Evolutionary conservation across 805 yeast genomes (phyloP), one percentile per base, ranked within the genome.

Genomic region (Candida quercuum): DNA sequence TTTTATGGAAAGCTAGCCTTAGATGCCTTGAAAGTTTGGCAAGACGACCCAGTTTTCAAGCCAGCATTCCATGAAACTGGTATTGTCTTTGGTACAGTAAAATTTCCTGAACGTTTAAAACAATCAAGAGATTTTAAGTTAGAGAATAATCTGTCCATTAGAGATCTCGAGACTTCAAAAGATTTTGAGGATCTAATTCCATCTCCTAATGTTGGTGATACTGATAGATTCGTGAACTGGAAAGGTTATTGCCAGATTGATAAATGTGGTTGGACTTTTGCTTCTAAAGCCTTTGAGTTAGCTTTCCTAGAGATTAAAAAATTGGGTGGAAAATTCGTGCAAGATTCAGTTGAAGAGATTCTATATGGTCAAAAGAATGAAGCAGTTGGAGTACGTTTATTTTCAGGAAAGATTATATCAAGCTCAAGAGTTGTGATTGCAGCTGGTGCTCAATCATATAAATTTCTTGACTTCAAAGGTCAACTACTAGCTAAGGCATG

Each of bases 381-480:
- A 5, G 52, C 48, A 17, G 25, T 30, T 19, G 68, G 65, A 21
- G 60, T 56, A n/a, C 47, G 48, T 19, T 49, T 62, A 1, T 38
- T 25, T 16, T 45, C 54, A 21, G 69, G 67, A 1, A 27, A 47
- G 13, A 31, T 49, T 1, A 32, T 59, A 13, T 31, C 36, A 2
- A 60, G 59, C 16, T 54, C 52, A 8, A 54, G 47, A 16, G 50
- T 49, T 14, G 57, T 67, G n/a, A 45, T 67, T 3, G 47, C 59
- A 39, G 67, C 69, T 3, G 72, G 71, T 32, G 71, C 72, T 3
- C 51, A 52, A n/a, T 57, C 69, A 0, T 49, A 51, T 22, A 54
- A 52, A 33, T 39, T 67, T 20, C 34, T 64, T 11, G 65, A 66
- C 38, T 63, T 63, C 44, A 37, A 57, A 28, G 56, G 54, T 4